Conservation (phyloP, 441 rosid species). For the Brassica balearica region DNA sequence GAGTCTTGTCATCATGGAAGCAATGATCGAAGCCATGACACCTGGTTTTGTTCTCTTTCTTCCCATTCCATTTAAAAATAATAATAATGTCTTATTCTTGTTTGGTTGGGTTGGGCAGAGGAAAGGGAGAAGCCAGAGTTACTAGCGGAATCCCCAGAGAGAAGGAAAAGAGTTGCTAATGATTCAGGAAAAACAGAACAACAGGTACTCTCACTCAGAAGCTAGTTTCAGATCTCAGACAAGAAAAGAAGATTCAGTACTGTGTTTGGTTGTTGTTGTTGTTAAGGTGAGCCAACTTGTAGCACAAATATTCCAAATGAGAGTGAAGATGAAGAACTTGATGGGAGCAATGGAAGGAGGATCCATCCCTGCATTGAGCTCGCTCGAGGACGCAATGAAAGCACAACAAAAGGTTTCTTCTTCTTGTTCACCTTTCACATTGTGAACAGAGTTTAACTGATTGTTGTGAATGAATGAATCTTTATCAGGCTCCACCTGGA, state of each 20-base stretch:
- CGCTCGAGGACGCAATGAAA: slow-evolving; percentile 86
- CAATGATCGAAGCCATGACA: slow-evolving; percentile 93
- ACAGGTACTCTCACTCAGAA: slow-evolving; percentile 54
- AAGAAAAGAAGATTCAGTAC: slow-evolving; percentile 16
- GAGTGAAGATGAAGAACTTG: slow-evolving; percentile 92
- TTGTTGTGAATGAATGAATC: slow-evolving; percentile 27
- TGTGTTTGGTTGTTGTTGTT: background rate
- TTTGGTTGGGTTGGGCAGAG: slow-evolving; percentile 56
- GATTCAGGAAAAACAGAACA: slow-evolving; percentile 92
- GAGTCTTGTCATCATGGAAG: slow-evolving; percentile 83
- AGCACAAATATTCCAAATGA: slow-evolving; percentile 98
- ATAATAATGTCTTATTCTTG: slow-evolving; percentile 13
- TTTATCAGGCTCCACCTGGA: slow-evolving; percentile 85
- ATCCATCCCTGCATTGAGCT: slow-evolving; percentile 85
- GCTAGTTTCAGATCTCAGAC: slow-evolving; percentile 20
- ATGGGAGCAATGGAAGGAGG: slow-evolving; percentile 97
- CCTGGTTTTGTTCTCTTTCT: slow-evolving; percentile 59
- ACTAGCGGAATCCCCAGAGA: slow-evolving; percentile 82
- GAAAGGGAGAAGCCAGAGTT: slow-evolving; percentile 96
- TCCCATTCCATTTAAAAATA: slow-evolving; percentile 6
- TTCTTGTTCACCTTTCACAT: slow-evolving; percentile 16
- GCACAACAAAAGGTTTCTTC: slow-evolving; percentile 75
- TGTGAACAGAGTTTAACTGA: slow-evolving; percentile 27
- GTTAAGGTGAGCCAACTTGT: slow-evolving; percentile 92
- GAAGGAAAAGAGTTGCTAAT: slow-evolving; percentile 88